Conservation (phyloP, 768 basidiomycete species). For the Pholiota conissans region DNA sequence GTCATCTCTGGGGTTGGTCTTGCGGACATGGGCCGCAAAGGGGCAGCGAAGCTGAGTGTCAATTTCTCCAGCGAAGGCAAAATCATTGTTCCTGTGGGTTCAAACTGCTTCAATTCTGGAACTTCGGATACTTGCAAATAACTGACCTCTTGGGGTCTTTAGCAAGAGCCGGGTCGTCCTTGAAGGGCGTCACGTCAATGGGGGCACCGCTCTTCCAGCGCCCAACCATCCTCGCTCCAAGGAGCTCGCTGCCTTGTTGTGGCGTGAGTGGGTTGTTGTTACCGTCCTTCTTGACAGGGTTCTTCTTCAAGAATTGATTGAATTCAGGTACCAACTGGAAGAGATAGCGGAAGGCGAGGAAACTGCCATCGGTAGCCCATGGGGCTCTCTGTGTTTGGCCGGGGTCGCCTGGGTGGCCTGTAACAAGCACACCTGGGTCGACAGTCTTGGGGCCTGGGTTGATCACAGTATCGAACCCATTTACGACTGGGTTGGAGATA, state of each 20-base stretch:
- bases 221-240: conserved; percentile 40
- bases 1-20: conserved; percentile 45
- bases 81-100: conserved; percentile 37
- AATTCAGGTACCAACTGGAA: conserved; percentile 54
- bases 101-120: neutral
- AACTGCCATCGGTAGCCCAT: conserved; percentile 52
- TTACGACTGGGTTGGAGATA: conserved; percentile 48
- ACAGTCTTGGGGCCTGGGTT: conserved; percentile 39
- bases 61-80: conserved; percentile 35
- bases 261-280: conserved; percentile 24
- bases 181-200: conserved; percentile 39
- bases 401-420: conserved; percentile 42
- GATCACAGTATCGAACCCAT: conserved; percentile 35
- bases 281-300: conserved; percentile 35
- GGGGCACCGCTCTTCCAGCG: conserved; percentile 57
- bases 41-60: conserved; percentile 39
- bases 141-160: conserved; percentile 31
- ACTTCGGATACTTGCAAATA: neutral
- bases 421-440: conserved; percentile 41
- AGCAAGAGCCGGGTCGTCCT: conserved; percentile 37
- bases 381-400: conserved; percentile 25
- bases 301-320: conserved; percentile 39
- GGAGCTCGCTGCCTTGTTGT: conserved; percentile 38
- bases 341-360: conserved; percentile 51
- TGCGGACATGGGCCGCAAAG: conserved; percentile 47